These are phyloP conservation scores for Pyrenula aspistea DNA, from an alignment of 495 filamentous ascomycete genomes.

Conservation along the genomic window DNA sequence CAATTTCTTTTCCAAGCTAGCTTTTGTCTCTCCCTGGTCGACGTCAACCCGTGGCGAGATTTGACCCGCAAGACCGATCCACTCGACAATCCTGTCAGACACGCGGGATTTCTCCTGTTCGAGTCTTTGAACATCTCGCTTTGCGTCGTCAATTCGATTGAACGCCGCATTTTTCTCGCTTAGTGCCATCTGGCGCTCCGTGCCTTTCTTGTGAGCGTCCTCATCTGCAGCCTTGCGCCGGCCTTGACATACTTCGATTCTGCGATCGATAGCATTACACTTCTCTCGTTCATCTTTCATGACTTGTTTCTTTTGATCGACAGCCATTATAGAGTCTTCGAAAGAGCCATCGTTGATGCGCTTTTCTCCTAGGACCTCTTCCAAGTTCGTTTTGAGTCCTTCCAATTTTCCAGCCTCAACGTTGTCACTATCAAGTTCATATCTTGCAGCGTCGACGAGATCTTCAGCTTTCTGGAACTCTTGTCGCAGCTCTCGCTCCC, in stretches of 20 bases:
- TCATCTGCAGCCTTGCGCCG: slow-evolving; percentile 43
- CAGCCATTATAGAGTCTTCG: slow-evolving; percentile 38
- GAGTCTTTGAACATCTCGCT: slow-evolving; percentile 30
- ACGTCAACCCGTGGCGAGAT: slow-evolving; percentile 53
- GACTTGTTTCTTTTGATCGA: slow-evolving; percentile 31
- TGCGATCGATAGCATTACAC: slow-evolving; percentile 24
- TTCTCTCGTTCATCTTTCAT: slow-evolving; percentile 27
- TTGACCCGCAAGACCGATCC: slow-evolving; percentile 41
- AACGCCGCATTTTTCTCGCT: slow-evolving; percentile 55
- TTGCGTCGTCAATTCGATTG: slow-evolving; percentile 33
- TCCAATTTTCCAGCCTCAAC: slow-evolving; percentile 52
- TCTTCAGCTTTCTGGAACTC: slow-evolving; percentile 45
- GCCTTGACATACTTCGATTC: slow-evolving; percentile 26
- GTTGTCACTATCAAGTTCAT: slow-evolving; percentile 45
- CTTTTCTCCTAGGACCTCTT: slow-evolving; percentile 39
- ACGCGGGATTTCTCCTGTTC: slow-evolving; percentile 35
- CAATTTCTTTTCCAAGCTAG: slow-evolving; percentile 52
- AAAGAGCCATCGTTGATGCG: slow-evolving; percentile 31
- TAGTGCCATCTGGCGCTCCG: slow-evolving; percentile 41
- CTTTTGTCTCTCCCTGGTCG: slow-evolving; percentile 51
- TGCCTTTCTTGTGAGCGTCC: slow-evolving; percentile 36
- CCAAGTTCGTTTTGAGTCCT: slow-evolving; percentile 37
- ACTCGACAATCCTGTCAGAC: slow-evolving; percentile 34
- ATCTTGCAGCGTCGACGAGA: slow-evolving; percentile 41
- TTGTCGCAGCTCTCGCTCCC: slow-evolving; percentile 38